Evolutionary conservation across 2,329 filamentous ascomycete species (phyloP).

Genomic region (Botrytis hyacinthi): DNA sequence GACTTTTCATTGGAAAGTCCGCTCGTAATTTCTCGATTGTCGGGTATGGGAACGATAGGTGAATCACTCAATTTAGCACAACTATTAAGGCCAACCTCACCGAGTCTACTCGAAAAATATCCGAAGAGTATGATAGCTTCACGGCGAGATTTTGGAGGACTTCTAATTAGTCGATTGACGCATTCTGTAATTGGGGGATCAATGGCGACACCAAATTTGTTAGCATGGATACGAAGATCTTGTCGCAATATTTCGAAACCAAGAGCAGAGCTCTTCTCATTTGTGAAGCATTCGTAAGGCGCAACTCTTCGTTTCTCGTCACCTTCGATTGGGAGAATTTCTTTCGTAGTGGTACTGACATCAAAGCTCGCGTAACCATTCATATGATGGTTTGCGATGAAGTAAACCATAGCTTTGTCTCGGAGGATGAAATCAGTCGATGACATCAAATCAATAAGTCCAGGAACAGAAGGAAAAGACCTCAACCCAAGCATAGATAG

Average conservation of each 20-base stretch:
- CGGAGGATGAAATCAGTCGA: conserved; percentile 58
- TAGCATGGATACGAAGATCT: conserved; percentile 76
- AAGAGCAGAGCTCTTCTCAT: conserved; percentile 71
- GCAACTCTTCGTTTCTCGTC: conserved; percentile 63
- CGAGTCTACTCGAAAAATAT: conserved; percentile 77
- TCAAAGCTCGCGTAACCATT: conserved; percentile 72
- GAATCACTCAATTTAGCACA: conserved; percentile 61
- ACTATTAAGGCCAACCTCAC: conserved; percentile 65
- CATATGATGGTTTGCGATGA: conserved; percentile 72
- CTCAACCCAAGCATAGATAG: conserved; percentile 71
- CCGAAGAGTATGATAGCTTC: conserved; percentile 73
- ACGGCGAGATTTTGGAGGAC: conserved; percentile 64
- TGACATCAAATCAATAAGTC: conserved; percentile 77
- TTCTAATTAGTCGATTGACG: conserved; percentile 67
- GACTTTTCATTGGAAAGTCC: conserved; percentile 42
- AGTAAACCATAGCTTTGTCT: conserved; percentile 74
- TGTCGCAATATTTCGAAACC: conserved; percentile 75
- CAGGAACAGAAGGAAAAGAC: conserved; percentile 65
- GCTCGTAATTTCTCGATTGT: conserved; percentile 35
- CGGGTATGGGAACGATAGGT: conserved; percentile 67
- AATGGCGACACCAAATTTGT: conserved; percentile 78
- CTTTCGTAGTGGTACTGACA: conserved; percentile 52
- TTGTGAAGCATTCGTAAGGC: conserved; percentile 78
- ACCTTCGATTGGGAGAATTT: conserved; percentile 72
- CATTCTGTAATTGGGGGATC: conserved; percentile 79